These are phyloP conservation scores for Tuber aestivum DNA, from an alignment of 495 filamentous ascomycete genomes.

Conservation along the genomic window DNA sequence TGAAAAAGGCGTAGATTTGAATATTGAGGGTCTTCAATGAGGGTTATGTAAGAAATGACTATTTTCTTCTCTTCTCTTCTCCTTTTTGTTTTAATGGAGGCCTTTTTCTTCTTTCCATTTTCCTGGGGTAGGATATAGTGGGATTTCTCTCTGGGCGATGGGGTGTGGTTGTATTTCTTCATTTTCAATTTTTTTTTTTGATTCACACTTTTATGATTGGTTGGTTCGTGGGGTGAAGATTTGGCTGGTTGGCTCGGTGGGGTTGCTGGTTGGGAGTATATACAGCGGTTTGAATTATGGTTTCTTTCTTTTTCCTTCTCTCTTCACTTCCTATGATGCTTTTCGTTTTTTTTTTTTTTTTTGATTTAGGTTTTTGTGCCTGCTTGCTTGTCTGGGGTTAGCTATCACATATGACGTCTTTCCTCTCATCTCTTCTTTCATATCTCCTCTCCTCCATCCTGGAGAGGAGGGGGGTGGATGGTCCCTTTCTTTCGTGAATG, in stretches of 20 bases:
- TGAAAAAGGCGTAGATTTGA: conserved; percentile 5
- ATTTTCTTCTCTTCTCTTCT: neutral
- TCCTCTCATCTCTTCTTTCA: neutral
- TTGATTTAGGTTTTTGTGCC: conserved; percentile 7
- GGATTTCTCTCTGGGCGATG: neutral
- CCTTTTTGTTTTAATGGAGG: neutral
- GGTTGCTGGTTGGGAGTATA: conserved; percentile 1
- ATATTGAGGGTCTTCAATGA: neutral
- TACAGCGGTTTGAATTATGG: conserved; percentile 7
- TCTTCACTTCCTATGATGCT: conserved; percentile 1
- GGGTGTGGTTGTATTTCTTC: neutral
- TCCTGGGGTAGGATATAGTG: neutral
- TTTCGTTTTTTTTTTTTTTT: conserved; percentile 5
- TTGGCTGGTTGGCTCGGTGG: neutral
- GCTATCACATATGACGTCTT: neutral
- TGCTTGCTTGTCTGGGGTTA: neutral
- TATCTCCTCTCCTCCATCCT: neutral
- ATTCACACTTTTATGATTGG: neutral
- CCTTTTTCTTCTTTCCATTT: neutral
- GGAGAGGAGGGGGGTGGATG: conserved; percentile 7
- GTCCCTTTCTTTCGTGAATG: neutral
- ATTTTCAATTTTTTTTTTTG: neutral
- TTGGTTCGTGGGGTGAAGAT: neutral
- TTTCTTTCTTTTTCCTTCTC: conserved; percentile 20
- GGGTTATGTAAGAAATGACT: conserved; percentile 4